Conservation (phyloP, 768 basidiomycete species). For the Suillus subluteus region DNA sequence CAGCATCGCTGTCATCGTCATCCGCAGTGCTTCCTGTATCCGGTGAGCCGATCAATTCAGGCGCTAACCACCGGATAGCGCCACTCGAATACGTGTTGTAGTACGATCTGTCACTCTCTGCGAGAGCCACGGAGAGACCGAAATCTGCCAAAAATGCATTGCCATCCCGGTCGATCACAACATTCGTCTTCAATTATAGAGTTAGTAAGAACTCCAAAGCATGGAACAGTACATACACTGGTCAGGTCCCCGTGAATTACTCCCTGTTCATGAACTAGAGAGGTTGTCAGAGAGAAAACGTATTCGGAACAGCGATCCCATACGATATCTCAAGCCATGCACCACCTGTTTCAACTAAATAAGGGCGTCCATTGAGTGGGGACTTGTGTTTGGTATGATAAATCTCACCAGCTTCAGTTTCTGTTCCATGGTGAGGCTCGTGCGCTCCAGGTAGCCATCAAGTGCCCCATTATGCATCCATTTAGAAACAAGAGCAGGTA, state of each 20-base stretch:
- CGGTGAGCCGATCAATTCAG: not conserved
- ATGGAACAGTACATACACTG: not conserved
- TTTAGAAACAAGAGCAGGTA: constrained; percentile 2
- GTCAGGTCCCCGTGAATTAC: not conserved
- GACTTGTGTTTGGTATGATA: not conserved
- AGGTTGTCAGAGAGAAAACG: not conserved
- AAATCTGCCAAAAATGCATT: constrained; percentile 1
- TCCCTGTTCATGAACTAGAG: not conserved
- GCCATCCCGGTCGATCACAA: not conserved
- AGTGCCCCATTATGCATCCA: constrained; percentile 7
- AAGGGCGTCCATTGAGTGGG: not conserved
- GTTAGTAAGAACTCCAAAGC: not conserved
- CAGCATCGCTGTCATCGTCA: not conserved
- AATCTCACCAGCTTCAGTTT: constrained; percentile 2
- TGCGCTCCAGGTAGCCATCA: not conserved
- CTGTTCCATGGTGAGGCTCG: not conserved
- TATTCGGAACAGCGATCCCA: not conserved
- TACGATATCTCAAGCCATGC: constrained; percentile 3
- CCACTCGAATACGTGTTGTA: not conserved
- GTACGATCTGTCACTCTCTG: not conserved
- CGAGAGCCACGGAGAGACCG: not conserved
- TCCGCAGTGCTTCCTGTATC: not conserved
- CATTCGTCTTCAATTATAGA: not conserved
- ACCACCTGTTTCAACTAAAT: constrained; percentile 1
- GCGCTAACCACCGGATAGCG: not conserved